Evolutionary conservation across 345 rosid species (phyloP).

Genomic region (Rubroshorea leprosula): DNA sequence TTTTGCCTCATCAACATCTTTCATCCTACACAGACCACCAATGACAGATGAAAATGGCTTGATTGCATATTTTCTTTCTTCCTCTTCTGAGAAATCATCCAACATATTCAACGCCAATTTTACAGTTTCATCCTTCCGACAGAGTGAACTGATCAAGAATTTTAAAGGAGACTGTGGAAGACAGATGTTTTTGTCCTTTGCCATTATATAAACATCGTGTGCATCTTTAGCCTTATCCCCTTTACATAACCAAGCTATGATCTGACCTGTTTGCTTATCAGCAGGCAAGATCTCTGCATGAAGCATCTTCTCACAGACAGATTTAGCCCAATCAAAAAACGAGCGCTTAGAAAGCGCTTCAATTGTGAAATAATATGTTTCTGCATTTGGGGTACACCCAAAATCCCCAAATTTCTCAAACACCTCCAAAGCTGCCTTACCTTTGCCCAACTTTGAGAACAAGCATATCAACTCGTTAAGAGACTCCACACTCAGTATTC

Average conservation of each 20-base stretch:
- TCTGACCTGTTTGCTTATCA: slow-evolving; percentile 45
- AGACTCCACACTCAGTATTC: slow-evolving; percentile 36
- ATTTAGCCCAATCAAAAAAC: slow-evolving; percentile 43
- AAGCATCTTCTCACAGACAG: slow-evolving; percentile 72
- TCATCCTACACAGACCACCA: slow-evolving; percentile 57
- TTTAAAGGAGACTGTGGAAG: slow-evolving; percentile 43
- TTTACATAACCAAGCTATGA: slow-evolving; percentile 64
- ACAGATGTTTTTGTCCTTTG: slow-evolving; percentile 39
- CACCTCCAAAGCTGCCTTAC: slow-evolving; percentile 66
- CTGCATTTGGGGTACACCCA: slow-evolving; percentile 42
- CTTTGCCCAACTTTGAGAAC: slow-evolving; percentile 62
- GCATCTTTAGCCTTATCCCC: slow-evolving; percentile 56
- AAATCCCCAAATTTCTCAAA: slow-evolving; percentile 54
- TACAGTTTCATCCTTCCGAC: slow-evolving; percentile 52
- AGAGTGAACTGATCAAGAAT: slow-evolving; percentile 44
- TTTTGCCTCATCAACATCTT: slow-evolving; percentile 52
- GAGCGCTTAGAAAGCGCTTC: slow-evolving; percentile 58
- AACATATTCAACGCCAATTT: slow-evolving; percentile 52
- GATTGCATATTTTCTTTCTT: slow-evolving; percentile 43
- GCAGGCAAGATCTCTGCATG: slow-evolving; percentile 42
- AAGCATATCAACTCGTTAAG: slow-evolving; percentile 62
- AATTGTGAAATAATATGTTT: slow-evolving; percentile 52
- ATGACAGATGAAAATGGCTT: slow-evolving; percentile 70
- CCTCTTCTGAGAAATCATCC: slow-evolving; percentile 42
- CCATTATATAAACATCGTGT: slow-evolving; percentile 38